These are phyloP conservation scores for Taiwanofungus camphoratus DNA, from an alignment of 1,284 basidiomycete genomes.

Conservation along the genomic window DNA sequence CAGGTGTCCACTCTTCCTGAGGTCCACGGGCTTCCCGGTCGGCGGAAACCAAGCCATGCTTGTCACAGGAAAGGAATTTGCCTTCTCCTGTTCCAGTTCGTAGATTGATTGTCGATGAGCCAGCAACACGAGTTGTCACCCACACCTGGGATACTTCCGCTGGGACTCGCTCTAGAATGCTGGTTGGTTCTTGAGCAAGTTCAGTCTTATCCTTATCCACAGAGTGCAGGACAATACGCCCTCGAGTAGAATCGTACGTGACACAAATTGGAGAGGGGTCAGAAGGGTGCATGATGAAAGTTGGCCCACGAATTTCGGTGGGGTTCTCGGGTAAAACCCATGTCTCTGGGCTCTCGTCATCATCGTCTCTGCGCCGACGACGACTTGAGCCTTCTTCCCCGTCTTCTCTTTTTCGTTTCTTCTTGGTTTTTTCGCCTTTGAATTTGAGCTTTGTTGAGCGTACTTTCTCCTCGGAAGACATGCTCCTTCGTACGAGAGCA, in stretches of 20 bases:
- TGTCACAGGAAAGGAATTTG: constrained; percentile 82
- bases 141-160: constrained; percentile 82
- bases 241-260: constrained; percentile 74
- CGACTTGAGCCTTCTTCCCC: constrained; percentile 40
- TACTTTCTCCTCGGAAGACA: constrained; percentile 44
- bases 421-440: constrained; percentile 80
- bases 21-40: constrained; percentile 80
- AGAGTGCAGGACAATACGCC: constrained; percentile 55
- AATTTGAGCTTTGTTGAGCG: constrained; percentile 75
- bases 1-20: constrained; percentile 83
- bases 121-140: constrained; percentile 79
- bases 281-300: constrained; percentile 75
- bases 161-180: constrained; percentile 58
- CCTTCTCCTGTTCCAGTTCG: constrained; percentile 80
- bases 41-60: constrained; percentile 74
- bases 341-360: constrained; percentile 60
- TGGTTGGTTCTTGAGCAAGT: constrained; percentile 29
- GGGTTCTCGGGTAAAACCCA: constrained; percentile 75
- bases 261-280: constrained; percentile 70
- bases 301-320: constrained; percentile 74
- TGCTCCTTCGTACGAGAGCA: constrained; percentile 18
- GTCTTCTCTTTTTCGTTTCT: constrained; percentile 69
- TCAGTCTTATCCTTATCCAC: constrained; percentile 57
- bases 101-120: constrained; percentile 75
- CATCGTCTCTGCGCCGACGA: constrained; percentile 43